phyloP scores from a whole-genome alignment of 495 filamentous ascomycete genomes.

The Rostrohypoxylon terebratum region DNA sequence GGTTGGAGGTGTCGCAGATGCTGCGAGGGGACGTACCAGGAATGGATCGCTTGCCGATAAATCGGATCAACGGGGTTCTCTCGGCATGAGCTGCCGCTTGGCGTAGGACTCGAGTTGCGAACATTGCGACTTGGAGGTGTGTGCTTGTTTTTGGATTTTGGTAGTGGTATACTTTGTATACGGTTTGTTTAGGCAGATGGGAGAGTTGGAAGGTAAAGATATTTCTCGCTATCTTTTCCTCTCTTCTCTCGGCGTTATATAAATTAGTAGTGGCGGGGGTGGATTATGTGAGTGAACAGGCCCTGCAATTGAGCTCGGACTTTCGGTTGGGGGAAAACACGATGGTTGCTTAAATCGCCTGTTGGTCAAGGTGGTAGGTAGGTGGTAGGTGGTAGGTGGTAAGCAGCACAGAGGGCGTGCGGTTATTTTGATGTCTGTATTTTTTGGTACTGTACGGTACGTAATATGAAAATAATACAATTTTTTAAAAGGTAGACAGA shows the following conservation, averaged over 20 bases:
- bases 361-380: background rate
- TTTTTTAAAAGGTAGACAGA: background rate
- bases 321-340: constrained; percentile 39
- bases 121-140: constrained; percentile 60
- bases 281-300: constrained; percentile 3
- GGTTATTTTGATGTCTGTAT: background rate
- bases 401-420: constrained; percentile 22
- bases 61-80: constrained; percentile 87
- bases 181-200: background rate
- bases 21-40: constrained; percentile 71
- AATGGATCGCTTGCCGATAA: constrained; percentile 85
- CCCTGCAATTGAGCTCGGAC: constrained; percentile 22
- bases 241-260: constrained; percentile 37
- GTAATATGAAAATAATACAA: constrained; percentile 1
- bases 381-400: constrained; percentile 11
- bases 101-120: constrained; percentile 73
- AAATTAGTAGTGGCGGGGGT: constrained; percentile 20
- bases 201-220: background rate
- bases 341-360: background rate
- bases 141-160: background rate
- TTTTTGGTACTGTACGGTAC: background rate
- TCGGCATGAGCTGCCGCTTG: constrained; percentile 70
- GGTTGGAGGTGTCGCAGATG: constrained; percentile 8
- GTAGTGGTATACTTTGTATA: background rate
- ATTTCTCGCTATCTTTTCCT: background rate